phyloP scores from a whole-genome alignment of 2,329 filamentous ascomycete species.

The Microdochium trichocladiopsis region DNA sequence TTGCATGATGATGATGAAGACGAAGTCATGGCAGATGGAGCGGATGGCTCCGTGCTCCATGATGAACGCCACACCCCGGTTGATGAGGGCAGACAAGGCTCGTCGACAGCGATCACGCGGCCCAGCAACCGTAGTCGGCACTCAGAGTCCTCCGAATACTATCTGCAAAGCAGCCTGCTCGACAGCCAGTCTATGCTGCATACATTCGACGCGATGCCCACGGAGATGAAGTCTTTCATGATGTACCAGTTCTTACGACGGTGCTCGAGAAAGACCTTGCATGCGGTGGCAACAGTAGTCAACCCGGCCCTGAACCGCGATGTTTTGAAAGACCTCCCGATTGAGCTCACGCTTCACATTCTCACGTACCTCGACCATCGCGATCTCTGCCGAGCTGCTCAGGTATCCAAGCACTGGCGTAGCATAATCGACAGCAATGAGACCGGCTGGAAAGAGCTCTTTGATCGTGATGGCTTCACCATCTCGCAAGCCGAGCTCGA shows the following conservation, averaged over 20 bases:
- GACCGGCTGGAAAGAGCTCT: conserved; percentile 88
- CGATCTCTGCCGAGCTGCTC: conserved; percentile 83
- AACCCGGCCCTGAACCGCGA: conserved; percentile 94
- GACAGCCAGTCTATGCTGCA: conserved; percentile 84
- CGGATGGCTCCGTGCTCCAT: conserved; percentile 21
- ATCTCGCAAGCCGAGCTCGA: conserved; percentile 77
- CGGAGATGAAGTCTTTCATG: conserved; percentile 88
- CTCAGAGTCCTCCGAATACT: conserved; percentile 17
- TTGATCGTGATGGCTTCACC: conserved; percentile 76
- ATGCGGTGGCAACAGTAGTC: conserved; percentile 82
- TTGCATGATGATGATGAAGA: conserved; percentile 34
- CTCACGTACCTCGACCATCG: conserved; percentile 78
- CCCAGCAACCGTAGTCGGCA: conserved; percentile 15
- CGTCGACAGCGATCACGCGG: conserved; percentile 13
- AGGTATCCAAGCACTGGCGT: conserved; percentile 92
- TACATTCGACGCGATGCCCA: conserved; percentile 83
- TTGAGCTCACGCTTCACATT: conserved; percentile 82
- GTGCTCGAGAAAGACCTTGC: conserved; percentile 80
- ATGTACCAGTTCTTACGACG: conserved; percentile 93
- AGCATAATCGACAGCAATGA: conserved; percentile 88
- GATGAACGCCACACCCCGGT: conserved; percentile 35
- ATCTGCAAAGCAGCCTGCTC: conserved; percentile 44
- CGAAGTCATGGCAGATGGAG: conserved; percentile 25
- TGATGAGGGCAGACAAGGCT: conserved; percentile 21
- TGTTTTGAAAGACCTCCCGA: conserved; percentile 75